These are phyloP conservation scores for Hypoxylon sp. DNA, from an alignment of 2,329 filamentous ascomycete genomes.

Conservation along the genomic window DNA sequence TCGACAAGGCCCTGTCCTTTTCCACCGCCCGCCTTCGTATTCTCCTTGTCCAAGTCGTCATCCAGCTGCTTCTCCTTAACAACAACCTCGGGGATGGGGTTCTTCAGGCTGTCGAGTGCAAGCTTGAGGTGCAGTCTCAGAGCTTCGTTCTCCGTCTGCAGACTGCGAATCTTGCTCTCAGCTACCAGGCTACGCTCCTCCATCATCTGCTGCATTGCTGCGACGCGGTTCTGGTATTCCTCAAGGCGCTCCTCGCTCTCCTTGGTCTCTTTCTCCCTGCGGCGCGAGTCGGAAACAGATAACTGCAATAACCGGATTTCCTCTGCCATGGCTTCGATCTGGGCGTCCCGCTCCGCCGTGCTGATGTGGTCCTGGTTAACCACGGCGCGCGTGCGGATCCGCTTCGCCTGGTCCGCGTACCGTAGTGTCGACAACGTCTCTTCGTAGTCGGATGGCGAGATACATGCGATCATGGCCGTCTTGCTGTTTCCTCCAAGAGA, in stretches of 20 bases:
- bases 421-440: constrained; percentile 96
- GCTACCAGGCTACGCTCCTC: constrained; percentile 91
- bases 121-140: constrained; percentile 88
- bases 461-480: constrained; percentile 99
- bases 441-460: constrained; percentile 94
- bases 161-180: constrained; percentile 91
- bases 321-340: constrained; percentile 94
- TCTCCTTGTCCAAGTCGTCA: constrained; percentile 52
- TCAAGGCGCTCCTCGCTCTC: constrained; percentile 87
- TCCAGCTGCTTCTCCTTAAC: constrained; percentile 50
- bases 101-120: constrained; percentile 86
- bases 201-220: constrained; percentile 93
- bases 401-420: constrained; percentile 97
- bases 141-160: constrained; percentile 92
- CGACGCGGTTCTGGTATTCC: constrained; percentile 92
- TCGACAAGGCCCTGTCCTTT: constrained; percentile 58
- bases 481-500: constrained; percentile 96
- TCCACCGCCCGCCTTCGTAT: constrained; percentile 50
- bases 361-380: constrained; percentile 97
- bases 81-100: constrained; percentile 80
- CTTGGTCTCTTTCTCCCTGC: constrained; percentile 78
- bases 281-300: constrained; percentile 73
- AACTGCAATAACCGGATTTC: constrained; percentile 90
- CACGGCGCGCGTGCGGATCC: constrained; percentile 91
- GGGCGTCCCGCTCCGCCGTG: constrained; percentile 91